A percentile compares a stretch with the other conserved stretches of the same genome.
Evolutionary conservation across 1,139 yeast species (phyloP).

Genomic region (Scheffersomyces parashehatae): DNA sequence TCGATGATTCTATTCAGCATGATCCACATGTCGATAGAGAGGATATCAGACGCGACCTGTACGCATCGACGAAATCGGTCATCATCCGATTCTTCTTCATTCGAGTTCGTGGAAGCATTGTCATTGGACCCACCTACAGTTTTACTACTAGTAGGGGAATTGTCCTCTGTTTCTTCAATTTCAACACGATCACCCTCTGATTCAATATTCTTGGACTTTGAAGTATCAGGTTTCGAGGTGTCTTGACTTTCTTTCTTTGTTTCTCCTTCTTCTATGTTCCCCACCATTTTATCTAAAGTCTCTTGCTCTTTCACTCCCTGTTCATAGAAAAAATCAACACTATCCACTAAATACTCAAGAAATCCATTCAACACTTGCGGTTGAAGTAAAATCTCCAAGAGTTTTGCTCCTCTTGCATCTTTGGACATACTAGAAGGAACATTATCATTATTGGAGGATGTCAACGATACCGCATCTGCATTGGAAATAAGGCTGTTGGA

Average conservation of each 20-base stretch:
- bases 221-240: background rate
- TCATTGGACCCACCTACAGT: conserved; percentile 1
- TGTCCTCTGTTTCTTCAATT: conserved; percentile 7
- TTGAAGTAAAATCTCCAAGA: conserved; percentile 45
- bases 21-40: conserved; percentile 46
- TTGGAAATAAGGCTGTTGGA: conserved; percentile 7
- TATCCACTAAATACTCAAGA: conserved; percentile 27
- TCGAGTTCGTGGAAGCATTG: conserved; percentile 4
- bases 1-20: conserved; percentile 47
- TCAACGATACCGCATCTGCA: conserved; percentile 35
- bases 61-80: conserved; percentile 43
- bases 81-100: conserved; percentile 28
- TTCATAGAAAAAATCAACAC: conserved; percentile 42
- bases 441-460: conserved; percentile 38
- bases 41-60: conserved; percentile 44
- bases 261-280: conserved; percentile 2
- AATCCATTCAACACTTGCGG: conserved; percentile 48
- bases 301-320: conserved; percentile 27
- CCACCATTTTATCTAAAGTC: conserved; percentile 9
- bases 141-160: background rate
- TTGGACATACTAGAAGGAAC: conserved; percentile 23
- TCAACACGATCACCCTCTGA: conserved; percentile 13
- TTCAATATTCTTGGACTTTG: no score
- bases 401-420: conserved; percentile 42
- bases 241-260: conserved; percentile 5